Evolutionary conservation across 495 filamentous ascomycete species (phyloP).

Genomic region (Penicillium chermesinum): DNA sequence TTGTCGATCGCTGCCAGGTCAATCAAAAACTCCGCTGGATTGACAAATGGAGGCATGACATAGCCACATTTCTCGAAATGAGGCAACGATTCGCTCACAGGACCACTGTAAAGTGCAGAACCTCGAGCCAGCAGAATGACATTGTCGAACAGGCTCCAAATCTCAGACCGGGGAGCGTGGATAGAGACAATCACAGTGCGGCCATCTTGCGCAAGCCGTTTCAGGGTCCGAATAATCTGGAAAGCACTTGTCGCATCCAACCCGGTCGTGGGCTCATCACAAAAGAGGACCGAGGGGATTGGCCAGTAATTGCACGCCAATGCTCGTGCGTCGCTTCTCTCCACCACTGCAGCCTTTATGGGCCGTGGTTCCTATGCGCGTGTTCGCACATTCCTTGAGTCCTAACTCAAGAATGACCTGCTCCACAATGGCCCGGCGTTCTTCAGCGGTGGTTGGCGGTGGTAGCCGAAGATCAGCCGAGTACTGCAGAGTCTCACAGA

Average conservation of each 20-base stretch:
- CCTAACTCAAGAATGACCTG: slow-evolving; percentile 70
- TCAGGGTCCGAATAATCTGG: slow-evolving; percentile 63
- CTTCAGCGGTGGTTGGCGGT: slow-evolving; percentile 50
- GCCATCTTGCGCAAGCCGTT: slow-evolving; percentile 58
- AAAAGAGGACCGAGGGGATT: slow-evolving; percentile 70
- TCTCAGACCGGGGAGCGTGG: slow-evolving; percentile 69
- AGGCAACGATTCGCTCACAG: slow-evolving; percentile 42
- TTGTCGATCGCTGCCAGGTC: slow-evolving; percentile 68
- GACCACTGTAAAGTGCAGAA: slow-evolving; percentile 59
- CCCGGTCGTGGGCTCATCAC: slow-evolving; percentile 73
- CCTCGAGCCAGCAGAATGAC: slow-evolving; percentile 60
- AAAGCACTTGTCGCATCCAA: slow-evolving; percentile 72
- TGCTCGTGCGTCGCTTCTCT: slow-evolving; percentile 66
- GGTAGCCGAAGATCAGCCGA: slow-evolving; percentile 66
- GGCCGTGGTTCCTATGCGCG: slow-evolving; percentile 59
- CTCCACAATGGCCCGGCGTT: slow-evolving; percentile 57
- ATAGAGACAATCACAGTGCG: slow-evolving; percentile 68
- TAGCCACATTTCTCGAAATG: slow-evolving; percentile 56
- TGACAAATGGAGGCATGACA: slow-evolving; percentile 59
- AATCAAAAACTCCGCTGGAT: slow-evolving; percentile 69
- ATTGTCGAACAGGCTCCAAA: slow-evolving; percentile 68
- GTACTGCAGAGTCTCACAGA: slow-evolving; percentile 66
- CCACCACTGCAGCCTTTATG: slow-evolving; percentile 73
- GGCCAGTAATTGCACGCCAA: slow-evolving; percentile 69
- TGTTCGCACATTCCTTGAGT: slow-evolving; percentile 68